Base-by-base conservation (phyloP, 2,329 filamentous ascomycete genomes). In the Ascosphaera acerosa region DNA sequence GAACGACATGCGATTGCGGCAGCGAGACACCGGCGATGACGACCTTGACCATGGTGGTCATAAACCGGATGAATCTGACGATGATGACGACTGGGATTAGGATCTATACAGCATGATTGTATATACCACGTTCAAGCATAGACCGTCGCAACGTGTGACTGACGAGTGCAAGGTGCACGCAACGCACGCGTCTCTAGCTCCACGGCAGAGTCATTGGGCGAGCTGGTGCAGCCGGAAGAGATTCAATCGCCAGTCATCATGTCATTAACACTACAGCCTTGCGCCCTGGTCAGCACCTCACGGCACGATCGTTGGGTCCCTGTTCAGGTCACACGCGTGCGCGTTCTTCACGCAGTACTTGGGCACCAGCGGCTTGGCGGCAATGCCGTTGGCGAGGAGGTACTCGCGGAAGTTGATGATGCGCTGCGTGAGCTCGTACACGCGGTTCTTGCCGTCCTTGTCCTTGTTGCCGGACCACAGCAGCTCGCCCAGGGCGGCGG, bases 1-100 rank as follows among this genome's bases (percentile, higher is more conserved):
- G 31, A 73, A 70, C 34, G 87, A 97, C 48, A 64, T 77, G 52
- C 70, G 87, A 33, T 59, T 92, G 20, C 58, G 70, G 53, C 42
- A 53, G 40, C 35, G 41, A 39, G 49, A 55, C 37, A 61, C 61
- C 44, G 57, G 57, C 32, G 42, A 58, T 59, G 42, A 59, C 56
- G 38, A 61, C 61, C 41, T 12, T 7, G 12, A 12, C 7, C 12
- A 23, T 23, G 20, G 12, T 9, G 61, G 59, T 41, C 46, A 58
- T 30, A 52, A 53, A 36, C 52, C 57, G 35, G 55, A 51, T 41
- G 53, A 57, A 16, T 54, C 55, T 32, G 53, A 57, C 19, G 53
- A 59, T 34, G 59, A 63, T 38, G 59, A 61, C 39, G 64, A 67
- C 46, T 68, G 63, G 63, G 62, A 68, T 44, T 68, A 55, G 14